Evolutionary conservation across 2,329 filamentous ascomycete species (phyloP), one percentile per base, ranked within the genome.

Genomic region (Phialophora chinensis): DNA sequence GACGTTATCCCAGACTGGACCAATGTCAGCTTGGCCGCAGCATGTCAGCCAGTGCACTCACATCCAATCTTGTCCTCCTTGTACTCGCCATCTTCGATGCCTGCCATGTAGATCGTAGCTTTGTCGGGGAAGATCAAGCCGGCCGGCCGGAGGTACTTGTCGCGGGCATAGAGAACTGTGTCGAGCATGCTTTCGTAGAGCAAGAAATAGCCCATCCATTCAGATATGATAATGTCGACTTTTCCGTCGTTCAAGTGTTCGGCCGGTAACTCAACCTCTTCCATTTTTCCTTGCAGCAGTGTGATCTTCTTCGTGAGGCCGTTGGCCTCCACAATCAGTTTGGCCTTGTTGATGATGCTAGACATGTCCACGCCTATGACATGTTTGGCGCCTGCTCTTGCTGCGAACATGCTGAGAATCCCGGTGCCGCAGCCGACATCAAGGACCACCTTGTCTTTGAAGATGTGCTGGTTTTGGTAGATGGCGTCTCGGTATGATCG

Each of bases 181-280:
- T 99, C 95, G 77, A 99, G 82, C 95, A 99, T 99, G 87, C 88
- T 91, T 88, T 99, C 95, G 82, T 99, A 99, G 68, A 99, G 88
- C 61, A 99, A 84, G 85, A 98, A 98, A 84, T 99, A 99, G 38
- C 95, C 95, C 95, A 99, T 99, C 95, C 95, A 99, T 85, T 99
- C 95, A 1, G 94, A 98, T 79, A 99, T 96, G 82, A 99, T 99
- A 78, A 99, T 99, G 77, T 99, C 95, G 72, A 99, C 95, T 82
- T 98, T 91, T 10, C 72, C 72, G 33, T 69, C 60, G n/a, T 65
- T 65, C 59, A 74, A 65, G 33, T 72, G 65, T 76, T 92, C 90
- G 81, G 91, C 97, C 23, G 95, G 95, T 69, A 99, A 85, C 76
- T 91, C 85, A 54, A 99, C 93, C 83, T 99, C 95, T 84, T 99